Evolutionary conservation across 1,284 basidiomycete genomes (phyloP), one percentile per base, ranked within the genome.

Genomic region (Trametes sp.): DNA sequence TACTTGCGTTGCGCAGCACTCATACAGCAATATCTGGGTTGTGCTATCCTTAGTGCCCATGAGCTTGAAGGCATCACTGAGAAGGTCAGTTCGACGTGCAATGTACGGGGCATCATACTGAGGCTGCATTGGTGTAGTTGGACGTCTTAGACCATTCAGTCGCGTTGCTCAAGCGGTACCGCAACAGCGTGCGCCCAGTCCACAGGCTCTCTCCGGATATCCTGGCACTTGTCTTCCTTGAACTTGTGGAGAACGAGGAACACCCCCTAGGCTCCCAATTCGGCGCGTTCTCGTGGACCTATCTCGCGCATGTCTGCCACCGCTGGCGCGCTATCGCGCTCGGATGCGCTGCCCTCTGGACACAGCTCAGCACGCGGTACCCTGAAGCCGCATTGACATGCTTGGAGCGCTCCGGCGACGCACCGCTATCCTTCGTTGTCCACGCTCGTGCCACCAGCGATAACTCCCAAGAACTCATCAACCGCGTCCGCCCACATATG

Each of bases 121-220:
- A 58, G 33, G 21, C 16, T 10, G 19, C 23, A 24, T 14, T 28
- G 14, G 24, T 38, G 14, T 56, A 75, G 74, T 51, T 75, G 41
- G 69, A 68, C 16, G 61, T 62, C 26, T 58, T 75, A 0, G 74
- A 75, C 66, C 24, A 53, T 26, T 73, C 74, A 11, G 61, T 74
- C 23, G 70, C 74, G 5, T 53, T 74, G 19, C 72, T 75, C 36
- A 70, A 70, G 50, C 56, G 73, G 59, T 75, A 74, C 64, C 70
- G 74, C 51, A 75, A 75, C 55, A 68, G 68, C 45, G 62, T 74
- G n/a, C 67, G 69, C 11, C 73, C 73, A n/a, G 57, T 72, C 41
- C 66, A 73, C 55, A 69, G 71, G 24, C 63, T 74, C 10, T 66
- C 73, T 10, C 55, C 72, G 24, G 73, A 74, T 58, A 67, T 75